Evolutionary conservation across 2,329 filamentous ascomycete species (phyloP), one percentile per base, ranked within the genome.

Genomic region (Lithohypha guttulata): DNA sequence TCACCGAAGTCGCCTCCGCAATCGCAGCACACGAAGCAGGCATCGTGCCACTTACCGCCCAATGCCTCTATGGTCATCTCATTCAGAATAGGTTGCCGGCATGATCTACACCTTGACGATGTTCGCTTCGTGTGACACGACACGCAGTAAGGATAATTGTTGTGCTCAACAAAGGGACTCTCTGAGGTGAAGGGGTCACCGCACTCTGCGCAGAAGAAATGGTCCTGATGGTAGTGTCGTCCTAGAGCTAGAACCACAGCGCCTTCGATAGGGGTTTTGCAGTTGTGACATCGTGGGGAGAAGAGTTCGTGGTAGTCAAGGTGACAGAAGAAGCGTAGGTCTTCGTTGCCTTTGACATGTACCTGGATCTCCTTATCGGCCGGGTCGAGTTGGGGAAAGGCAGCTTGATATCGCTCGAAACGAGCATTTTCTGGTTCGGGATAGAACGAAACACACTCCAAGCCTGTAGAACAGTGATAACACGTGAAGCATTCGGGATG

Each of bases 121-220:
- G 86, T 95, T 22, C 91, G 77, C 56, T 86, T 84, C 10, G 87
- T 93, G 65, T 96, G 89, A 58, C 91, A 98, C 15, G 73, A 73
- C 32, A 96, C 75, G 61, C 91, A 98, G 87, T 91, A 98, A 4
- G 91, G 91, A 60, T 93, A 96, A 7, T 89, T 89, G 51, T 96
- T 89, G 62, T 94, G 94, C 59, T 98, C 91, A 40, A 98, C 84
- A 57, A 98, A 98, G 0, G 91, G 89, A 7, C 70, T 79, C 3
- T 57, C 59, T 0, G 66, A 61, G 46, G 72, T 69, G 49, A 80
- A 80, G 1, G 76, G 75, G 64, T 98, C 89, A 50, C 91, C 91
- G 58, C 91, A 98, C 68, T 98, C 86, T 28, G 91, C 91, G 57
- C 91, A 98, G 72, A 98, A 98, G 66, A 98, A 98, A 63, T 98